Base-by-base conservation (phyloP, 225 moss, liverwort and hornwort species). In the Sphagnum tenellum region DNA sequence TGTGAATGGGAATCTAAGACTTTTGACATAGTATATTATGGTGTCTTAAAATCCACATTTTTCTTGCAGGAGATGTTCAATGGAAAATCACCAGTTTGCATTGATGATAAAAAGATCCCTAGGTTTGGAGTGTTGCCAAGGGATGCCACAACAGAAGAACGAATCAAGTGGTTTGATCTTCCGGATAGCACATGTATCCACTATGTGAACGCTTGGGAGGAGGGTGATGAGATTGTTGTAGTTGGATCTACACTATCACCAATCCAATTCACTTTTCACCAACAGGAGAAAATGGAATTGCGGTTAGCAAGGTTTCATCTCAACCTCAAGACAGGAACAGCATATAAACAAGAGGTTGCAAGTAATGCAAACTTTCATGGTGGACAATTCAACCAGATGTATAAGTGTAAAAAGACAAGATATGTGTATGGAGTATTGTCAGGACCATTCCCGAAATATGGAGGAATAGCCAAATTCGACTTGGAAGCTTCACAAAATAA, bases 171-270 rank as follows among this genome's bases (percentile, higher is more conserved):
- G 84, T 84, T 84, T 45, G 63, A 75, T 1, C 68, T 84, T 4
- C 84, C 81, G 2, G 71, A 55, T 9, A 60, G 49, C 29, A 75
- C 70, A 56, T 84, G 80, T 63, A 70, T 84, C 12, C 84, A 84
- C 9, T 81, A 77, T 46, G 53, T 75, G 2, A 84, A 84, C 9
- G 70, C 84, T 0, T 84, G 84, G 80, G 84, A 84, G 60, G 84
- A 75, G 50, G 77, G 75, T 6, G 73, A 84, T 2, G 81, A 84
- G 7, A 66, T 81, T 7, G 5, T 84, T 5, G 0, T 80, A 1
- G 75, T 68, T 0, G 81, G 80, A 4, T 81, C 84, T 3, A 46
- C 0, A 9, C 0, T 63, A 1, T n/a, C 55, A 2, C 75, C 77
- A 0, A 50, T 78, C 2, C 0, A 11, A 1, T 5, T 0, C 7